These are phyloP conservation scores for Kwoniella shandongensis DNA, from an alignment of 768 basidiomycete genomes.

Conservation along the genomic window DNA sequence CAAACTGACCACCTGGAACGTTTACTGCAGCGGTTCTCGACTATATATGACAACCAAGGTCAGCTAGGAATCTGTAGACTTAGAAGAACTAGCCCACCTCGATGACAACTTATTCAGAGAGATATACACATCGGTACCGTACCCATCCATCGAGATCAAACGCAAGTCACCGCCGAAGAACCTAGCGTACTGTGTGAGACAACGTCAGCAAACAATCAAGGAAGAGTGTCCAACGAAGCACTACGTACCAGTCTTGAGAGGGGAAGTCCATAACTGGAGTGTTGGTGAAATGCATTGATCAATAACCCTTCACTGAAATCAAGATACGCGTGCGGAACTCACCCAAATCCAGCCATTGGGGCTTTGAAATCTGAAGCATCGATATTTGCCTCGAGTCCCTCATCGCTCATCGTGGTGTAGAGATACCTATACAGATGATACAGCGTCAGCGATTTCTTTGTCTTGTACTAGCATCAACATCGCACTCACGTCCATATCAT, in stretches of 20 bases:
- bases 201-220: slow-evolving; percentile 6
- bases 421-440: slow-evolving; percentile 41
- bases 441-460: slow-evolving; percentile 5
- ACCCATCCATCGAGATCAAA: slow-evolving; percentile 94
- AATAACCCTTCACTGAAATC: background rate
- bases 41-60: background rate
- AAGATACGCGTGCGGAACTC: background rate
- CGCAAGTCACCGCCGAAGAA: slow-evolving; percentile 85
- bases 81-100: slow-evolving; percentile 23
- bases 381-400: slow-evolving; percentile 65
- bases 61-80: background rate
- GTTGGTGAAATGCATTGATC: background rate
- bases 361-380: slow-evolving; percentile 76
- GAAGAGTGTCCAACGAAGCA: background rate
- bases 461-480: background rate
- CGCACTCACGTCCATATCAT: slow-evolving; percentile 99
- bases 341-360: slow-evolving; percentile 85
- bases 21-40: slow-evolving; percentile 29
- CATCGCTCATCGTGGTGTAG: slow-evolving; percentile 59
- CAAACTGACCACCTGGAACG: no score
- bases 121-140: slow-evolving; percentile 52
- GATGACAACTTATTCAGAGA: slow-evolving; percentile 48
- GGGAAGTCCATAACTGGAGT: slow-evolving; percentile 81
- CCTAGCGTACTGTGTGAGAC: slow-evolving; percentile 70
- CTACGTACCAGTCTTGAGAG: slow-evolving; percentile 78